phyloP scores from a whole-genome alignment of 2,329 filamentous ascomycete genomes.

The Aureobasidium lini region DNA sequence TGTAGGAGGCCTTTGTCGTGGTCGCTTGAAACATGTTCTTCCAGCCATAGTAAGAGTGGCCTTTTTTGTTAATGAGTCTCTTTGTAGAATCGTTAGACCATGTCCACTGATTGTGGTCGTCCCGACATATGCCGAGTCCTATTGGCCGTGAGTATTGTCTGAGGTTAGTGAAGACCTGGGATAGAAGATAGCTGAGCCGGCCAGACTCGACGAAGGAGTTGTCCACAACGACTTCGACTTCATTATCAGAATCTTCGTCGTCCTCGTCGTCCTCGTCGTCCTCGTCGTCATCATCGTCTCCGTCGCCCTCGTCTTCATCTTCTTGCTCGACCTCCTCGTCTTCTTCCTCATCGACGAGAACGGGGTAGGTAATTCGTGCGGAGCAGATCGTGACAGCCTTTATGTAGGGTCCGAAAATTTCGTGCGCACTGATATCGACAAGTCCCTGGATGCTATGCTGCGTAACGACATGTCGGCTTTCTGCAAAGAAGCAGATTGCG shows the following conservation, averaged over 20 bases:
- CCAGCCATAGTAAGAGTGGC: no score
- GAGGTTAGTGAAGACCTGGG: neutral
- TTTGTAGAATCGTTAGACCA: neutral
- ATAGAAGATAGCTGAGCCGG: neutral
- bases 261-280: neutral
- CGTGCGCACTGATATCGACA: neutral
- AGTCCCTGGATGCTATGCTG: neutral
- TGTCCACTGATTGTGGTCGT: neutral
- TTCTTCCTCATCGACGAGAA: neutral
- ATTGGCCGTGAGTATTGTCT: neutral
- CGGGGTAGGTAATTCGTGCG: neutral
- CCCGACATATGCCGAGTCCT: neutral
- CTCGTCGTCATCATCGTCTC: neutral
- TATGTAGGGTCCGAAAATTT: neutral
- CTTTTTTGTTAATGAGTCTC: no score
- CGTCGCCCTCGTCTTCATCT: neutral
- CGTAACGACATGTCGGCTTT: neutral
- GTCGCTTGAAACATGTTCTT: no score
- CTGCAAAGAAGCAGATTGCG: neutral
- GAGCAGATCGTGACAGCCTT: neutral
- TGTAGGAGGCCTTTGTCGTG: no score
- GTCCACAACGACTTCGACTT: neutral
- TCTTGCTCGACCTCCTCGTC: neutral
- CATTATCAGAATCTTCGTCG: neutral
- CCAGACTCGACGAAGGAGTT: neutral